Evolutionary conservation across 768 basidiomycete genomes (phyloP), one percentile per base, ranked within the genome.

Genomic region (Hortiboletus flavorubellus): DNA sequence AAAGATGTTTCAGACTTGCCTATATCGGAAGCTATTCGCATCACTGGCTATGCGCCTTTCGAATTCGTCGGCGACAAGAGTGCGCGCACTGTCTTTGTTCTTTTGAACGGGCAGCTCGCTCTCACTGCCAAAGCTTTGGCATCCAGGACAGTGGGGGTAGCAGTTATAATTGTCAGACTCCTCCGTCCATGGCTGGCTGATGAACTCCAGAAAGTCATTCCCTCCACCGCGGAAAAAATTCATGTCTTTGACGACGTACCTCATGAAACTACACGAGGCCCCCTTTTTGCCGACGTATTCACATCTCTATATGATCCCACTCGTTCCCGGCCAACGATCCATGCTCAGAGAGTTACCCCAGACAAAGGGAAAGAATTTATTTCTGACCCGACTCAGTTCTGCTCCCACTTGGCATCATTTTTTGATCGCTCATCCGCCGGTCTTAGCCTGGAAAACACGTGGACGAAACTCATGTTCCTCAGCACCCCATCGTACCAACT

Each of bases 211-310:
- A 68, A 66, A 14, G 70, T 79, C 26, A 65, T 95, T 34, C 93
- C 93, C 7, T 49, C 75, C 7, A 80, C 80, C 15, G 85, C 77
- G 21, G 77, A 73, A 63, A 72, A 71, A 26, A 73, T 95, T 8
- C 79, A 91, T 62, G 87, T 95, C 54, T 72, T 93, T 29, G 90
- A 92, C 58, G 92, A 95, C 59, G 87, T 90, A 11, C 81, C 86
- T 3, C 78, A 80, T 45, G 70, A 80, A 37, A 74, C 78, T 26
- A 77, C 82, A 2, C 83, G 84, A 61, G 89, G 90, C 2, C 73
- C 73, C 14, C 76, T 94, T 21, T 90, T 85, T 61, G 73, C 80
- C n/a, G 87, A 91, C 60, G 86, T 92, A 38, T 81, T 91, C 59
- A 74, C 81, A 38, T 75, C 80, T 16, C 70, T 87, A 18, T 76